Evolutionary conservation across 345 rosid species (phyloP), one percentile per base, ranked within the genome.

Genomic region (Kernera saxatilis): DNA sequence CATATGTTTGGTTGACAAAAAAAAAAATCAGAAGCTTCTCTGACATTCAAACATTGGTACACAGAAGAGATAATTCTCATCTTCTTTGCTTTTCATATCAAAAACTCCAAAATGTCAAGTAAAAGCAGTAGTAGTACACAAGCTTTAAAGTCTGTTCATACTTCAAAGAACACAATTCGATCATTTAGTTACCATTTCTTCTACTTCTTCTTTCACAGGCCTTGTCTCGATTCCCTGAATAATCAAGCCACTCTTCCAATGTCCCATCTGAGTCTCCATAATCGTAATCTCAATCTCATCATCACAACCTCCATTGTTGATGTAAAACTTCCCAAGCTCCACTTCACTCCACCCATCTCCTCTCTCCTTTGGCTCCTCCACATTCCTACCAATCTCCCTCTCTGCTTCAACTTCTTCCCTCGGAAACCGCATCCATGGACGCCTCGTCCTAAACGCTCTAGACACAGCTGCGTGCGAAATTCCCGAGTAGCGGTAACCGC

Each of bases 321-420:
- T 75, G 12, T 41, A 44, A 66, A 81, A 46, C 51, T 81, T 79
- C 9, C 94, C 92, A 56, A 90, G 36, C 78, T 86, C 82, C 8
- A 88, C 76, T 79, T 90, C 89, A 54, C 70, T 32, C 97, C 94
- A 88, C 33, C 86, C 87, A 72, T 88, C 94, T 29, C 53, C 71
- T 71, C 97, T 85, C 56, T 72, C 79, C 76, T 66, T 68, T 0
- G 88, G 83, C 53, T 56, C 75, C 71, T 55, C 75, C 39, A 49
- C 32, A 40, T 63, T 48, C 52, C 30, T 41, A 62, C 54, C 57
- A 26, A 0, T 17, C 53, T 55, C 71, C 15, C 41, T 49, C 25
- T 55, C 75, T 3, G 6, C 50, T 70, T 70, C 76, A 48, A 6
- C 56, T 8, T 70, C 71, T 8, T 52, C 67, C 12, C 72, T 58